These are phyloP conservation scores for Tylopilus balloui DNA, from an alignment of 768 basidiomycete species.

Conservation along the genomic window DNA sequence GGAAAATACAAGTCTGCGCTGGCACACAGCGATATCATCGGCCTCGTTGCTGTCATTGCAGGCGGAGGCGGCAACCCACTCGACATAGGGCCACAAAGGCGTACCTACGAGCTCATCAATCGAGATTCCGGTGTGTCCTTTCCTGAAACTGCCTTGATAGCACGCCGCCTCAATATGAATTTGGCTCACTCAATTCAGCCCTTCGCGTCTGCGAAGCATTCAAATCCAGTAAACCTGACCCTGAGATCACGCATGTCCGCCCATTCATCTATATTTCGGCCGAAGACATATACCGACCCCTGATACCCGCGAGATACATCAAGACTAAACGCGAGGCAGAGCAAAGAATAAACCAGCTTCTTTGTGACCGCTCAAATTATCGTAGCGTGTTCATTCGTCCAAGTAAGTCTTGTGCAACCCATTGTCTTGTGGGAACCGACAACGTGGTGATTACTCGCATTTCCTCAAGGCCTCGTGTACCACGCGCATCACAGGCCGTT, in stretches of 20 bases:
- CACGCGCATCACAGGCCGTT: constrained; percentile 92
- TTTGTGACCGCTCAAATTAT: constrained; percentile 41
- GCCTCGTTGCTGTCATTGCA: constrained; percentile 45
- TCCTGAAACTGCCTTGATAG: constrained; percentile 3
- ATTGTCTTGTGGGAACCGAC: constrained; percentile 8
- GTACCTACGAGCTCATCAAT: constrained; percentile 78
- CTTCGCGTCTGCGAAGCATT: constrained; percentile 77
- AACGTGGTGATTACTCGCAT: constrained; percentile 12
- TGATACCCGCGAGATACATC: constrained; percentile 84
- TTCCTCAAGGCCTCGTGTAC: constrained; percentile 78
- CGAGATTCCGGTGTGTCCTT: constrained; percentile 75
- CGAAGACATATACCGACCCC: constrained; percentile 77
- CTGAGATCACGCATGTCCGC: constrained; percentile 33
- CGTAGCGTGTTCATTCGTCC: constrained; percentile 84
- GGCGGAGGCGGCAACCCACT: constrained; percentile 55
- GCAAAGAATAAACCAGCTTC: constrained; percentile 52
- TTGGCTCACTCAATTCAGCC: constrained; percentile 39
- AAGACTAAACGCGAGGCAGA: constrained; percentile 94
- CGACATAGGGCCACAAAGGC: constrained; percentile 37
- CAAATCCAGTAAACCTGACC: constrained; percentile 41
- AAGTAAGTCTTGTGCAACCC: constrained; percentile 49
- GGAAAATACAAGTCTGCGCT: constrained; percentile 75
- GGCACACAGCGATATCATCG: constrained; percentile 50
- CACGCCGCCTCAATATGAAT: constrained; percentile 8
- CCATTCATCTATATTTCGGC: constrained; percentile 96